Evolutionary conservation across 805 yeast species (phyloP).

Genomic region (Scheffersomyces lignosus): DNA sequence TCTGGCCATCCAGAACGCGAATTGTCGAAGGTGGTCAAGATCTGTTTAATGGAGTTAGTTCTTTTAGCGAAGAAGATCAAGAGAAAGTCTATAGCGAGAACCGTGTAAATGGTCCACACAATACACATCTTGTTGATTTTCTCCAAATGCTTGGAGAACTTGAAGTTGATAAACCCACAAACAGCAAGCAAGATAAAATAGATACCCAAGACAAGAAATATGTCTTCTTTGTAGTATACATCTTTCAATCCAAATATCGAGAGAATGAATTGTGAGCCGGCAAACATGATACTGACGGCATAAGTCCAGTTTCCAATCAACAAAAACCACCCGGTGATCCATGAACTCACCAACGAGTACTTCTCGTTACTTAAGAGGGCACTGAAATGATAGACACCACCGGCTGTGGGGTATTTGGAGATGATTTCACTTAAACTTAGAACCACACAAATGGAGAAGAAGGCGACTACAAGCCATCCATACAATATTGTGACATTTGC

Average conservation of each 20-base stretch:
- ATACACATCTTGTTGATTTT: conserved; percentile 65
- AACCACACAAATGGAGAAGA: conserved; percentile 64
- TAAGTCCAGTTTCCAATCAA: conserved; percentile 77
- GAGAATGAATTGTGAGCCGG: conserved; percentile 73
- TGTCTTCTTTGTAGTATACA: conserved; percentile 57
- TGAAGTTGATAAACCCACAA: conserved; percentile 64
- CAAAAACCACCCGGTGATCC: conserved; percentile 80
- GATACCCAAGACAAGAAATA: conserved; percentile 54
- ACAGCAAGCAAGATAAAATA: conserved; percentile 56
- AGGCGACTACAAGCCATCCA: conserved; percentile 70
- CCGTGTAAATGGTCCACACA: conserved; percentile 74
- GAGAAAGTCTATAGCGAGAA: conserved; percentile 63
- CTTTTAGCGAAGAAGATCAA: conserved; percentile 56
- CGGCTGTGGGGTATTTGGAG: conserved; percentile 75
- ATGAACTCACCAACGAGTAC: conserved; percentile 59
- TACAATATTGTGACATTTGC: conserved; percentile 73
- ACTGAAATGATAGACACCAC: conserved; percentile 75
- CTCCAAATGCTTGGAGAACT: conserved; percentile 60
- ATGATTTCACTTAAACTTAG: conserved; percentile 75
- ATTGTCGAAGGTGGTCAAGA: conserved; percentile 68
- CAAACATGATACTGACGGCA: conserved; percentile 70
- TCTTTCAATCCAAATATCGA: conserved; percentile 65
- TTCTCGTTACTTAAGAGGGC: conserved; percentile 63
- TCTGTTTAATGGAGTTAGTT: conserved; percentile 58
- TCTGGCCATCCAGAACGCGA: conserved; percentile 76